Evolutionary conservation across 495 filamentous ascomycete species (phyloP).

Genomic region (Alectoria sarmentosa): DNA sequence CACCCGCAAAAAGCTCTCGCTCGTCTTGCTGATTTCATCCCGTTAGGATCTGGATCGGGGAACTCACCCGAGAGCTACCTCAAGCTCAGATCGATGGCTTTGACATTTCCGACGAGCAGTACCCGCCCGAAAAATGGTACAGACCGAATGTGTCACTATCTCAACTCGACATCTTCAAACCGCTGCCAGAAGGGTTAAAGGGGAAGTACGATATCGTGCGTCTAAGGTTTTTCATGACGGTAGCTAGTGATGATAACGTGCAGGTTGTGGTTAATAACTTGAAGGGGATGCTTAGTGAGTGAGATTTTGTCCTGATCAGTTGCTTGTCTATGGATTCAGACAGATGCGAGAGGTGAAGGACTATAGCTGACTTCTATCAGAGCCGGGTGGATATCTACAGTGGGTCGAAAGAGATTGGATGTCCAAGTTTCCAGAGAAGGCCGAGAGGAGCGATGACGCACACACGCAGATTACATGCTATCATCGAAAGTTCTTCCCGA

Average conservation of each 20-base stretch:
- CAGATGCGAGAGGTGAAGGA: not conserved
- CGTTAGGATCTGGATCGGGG: constrained; percentile 12
- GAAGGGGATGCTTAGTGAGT: constrained; percentile 18
- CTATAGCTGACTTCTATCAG: not conserved
- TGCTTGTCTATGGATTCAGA: not conserved
- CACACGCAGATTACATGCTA: constrained; percentile 16
- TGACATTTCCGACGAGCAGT: constrained; percentile 16
- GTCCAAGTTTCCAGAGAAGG: constrained; percentile 12
- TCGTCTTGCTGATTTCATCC: not conserved
- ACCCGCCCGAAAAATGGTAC: constrained; percentile 1
- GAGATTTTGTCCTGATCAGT: not conserved
- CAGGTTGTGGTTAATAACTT: constrained; percentile 12
- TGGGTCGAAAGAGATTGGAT: constrained; percentile 20
- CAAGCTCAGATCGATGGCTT: constrained; percentile 13
- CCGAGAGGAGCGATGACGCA: constrained; percentile 3
- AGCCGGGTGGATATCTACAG: constrained; percentile 18
- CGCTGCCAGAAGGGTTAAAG: constrained; percentile 9
- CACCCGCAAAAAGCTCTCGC: too few relatives aligned
- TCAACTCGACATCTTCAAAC: constrained; percentile 15
- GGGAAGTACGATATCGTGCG: constrained; percentile 11
- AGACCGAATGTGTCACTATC: constrained; percentile 12
- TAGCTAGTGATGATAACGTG: constrained; percentile 9
- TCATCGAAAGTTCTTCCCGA: not conserved
- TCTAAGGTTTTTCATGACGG: constrained; percentile 15
- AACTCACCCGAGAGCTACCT: constrained; percentile 1